A percentile compares a stretch with the other conserved stretches of the same genome.
Conservation (phyloP, 129 eudicot species). For the Centella asiatica region DNA sequence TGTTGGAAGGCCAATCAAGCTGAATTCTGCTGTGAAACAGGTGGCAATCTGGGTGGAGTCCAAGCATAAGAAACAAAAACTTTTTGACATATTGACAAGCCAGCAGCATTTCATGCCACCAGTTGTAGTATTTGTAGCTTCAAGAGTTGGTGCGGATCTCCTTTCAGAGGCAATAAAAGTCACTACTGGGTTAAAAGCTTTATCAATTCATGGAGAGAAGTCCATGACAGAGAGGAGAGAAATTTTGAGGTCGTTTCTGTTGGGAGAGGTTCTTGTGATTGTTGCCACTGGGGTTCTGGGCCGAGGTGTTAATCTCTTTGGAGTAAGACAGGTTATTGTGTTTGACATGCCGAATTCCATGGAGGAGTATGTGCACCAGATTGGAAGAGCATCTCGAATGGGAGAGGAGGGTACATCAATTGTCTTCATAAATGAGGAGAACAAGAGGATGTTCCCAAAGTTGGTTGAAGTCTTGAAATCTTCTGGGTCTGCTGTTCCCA, state of each 20-base stretch:
- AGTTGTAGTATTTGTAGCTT: conserved; percentile 84
- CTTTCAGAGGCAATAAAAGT: conserved; percentile 71
- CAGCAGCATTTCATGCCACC: conserved; percentile 84
- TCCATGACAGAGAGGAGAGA: conserved; percentile 88
- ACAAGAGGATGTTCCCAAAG: conserved; percentile 58
- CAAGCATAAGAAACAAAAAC: conserved; percentile 75
- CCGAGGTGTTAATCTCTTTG: conserved; percentile 77
- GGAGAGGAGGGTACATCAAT: conserved; percentile 75
- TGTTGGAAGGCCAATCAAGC: conserved; percentile 59
- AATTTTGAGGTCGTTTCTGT: conserved; percentile 43
- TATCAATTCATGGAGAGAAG: conserved; percentile 89
- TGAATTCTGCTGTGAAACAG: conserved; percentile 66
- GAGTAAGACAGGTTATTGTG: conserved; percentile 74
- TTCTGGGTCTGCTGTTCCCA: conserved; percentile 70
- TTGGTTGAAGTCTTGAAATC: conserved; percentile 58
- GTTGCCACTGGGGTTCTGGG: conserved; percentile 95
- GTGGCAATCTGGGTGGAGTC: conserved; percentile 90
- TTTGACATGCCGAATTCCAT: conserved; percentile 93
- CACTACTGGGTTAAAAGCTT: conserved; percentile 61
- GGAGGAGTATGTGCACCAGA: conserved; percentile 83
- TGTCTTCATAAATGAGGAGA: conserved; percentile 70
- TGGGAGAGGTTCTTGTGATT: conserved; percentile 67
- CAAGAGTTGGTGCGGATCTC: conserved; percentile 86
- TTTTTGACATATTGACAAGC: conserved; percentile 79
- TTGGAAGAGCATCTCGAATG: conserved; percentile 88